Conservation (phyloP, 805 yeast genomes). For the Tetrapisispora arboricola region DNA sequence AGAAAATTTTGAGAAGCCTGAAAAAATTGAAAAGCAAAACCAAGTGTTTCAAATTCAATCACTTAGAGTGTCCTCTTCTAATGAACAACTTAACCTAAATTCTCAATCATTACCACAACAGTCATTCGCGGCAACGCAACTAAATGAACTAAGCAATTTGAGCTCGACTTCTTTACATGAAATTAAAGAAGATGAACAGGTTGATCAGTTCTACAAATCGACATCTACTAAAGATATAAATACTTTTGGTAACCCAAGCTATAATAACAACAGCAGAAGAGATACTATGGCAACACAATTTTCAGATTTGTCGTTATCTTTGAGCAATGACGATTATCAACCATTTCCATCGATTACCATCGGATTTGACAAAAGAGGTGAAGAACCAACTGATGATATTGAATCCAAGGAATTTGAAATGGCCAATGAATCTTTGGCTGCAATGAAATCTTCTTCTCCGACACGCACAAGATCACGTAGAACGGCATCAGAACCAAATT, state of each 20-base stretch:
- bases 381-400: background rate
- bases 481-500: constrained; percentile 80
- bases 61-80: background rate
- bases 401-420: background rate
- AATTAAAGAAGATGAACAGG: constrained; percentile 28
- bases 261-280: background rate
- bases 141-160: constrained; percentile 11
- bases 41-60: background rate
- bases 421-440: background rate
- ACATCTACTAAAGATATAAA: background rate
- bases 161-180: constrained; percentile 27
- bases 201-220: constrained; percentile 6
- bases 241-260: no score
- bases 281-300: background rate
- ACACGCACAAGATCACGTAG: constrained; percentile 40
- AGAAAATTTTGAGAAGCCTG: background rate
- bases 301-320: constrained; percentile 1
- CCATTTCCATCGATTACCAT: constrained; percentile 21
- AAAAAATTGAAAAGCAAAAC: background rate
- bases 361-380: constrained; percentile 12
- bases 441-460: background rate
- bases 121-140: constrained; percentile 4
- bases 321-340: constrained; percentile 4
- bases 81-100: background rate
- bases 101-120: constrained; percentile 6